A percentile compares a stretch with the other conserved stretches of the same genome.
phyloP scores from a whole-genome alignment of 306 rosid species.

The Dryas octopetala region DNA sequence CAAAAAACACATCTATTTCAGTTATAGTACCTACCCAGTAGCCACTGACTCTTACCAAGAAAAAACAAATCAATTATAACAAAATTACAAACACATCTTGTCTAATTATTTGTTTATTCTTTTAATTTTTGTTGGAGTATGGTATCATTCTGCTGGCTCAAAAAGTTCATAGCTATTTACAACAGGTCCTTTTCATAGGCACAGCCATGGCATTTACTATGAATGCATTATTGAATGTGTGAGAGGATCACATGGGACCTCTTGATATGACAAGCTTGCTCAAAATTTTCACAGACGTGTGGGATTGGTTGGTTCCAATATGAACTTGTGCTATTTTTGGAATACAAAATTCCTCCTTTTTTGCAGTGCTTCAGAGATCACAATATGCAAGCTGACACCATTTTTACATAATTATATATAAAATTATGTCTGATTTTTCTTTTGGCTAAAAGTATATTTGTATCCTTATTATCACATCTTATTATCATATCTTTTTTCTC shows the following conservation, averaged over 20 bases:
- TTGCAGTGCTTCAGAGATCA: background rate
- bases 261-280: background rate
- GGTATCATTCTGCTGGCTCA: too few relatives aligned
- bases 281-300: background rate
- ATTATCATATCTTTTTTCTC: background rate
- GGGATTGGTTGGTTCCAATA: background rate
- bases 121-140: too few relatives aligned
- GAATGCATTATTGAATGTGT: background rate
- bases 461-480: background rate
- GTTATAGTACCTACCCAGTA: background rate
- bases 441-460: background rate
- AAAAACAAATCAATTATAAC: background rate
- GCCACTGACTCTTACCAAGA: background rate
- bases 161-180: too few relatives aligned
- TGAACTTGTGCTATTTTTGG: background rate
- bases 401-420: background rate
- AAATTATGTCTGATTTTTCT: background rate
- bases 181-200: background rate
- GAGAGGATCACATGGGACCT: background rate
- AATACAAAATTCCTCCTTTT: background rate
- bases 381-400: background rate
- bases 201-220: background rate
- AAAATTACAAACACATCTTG: background rate
- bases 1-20: constrained; percentile 21
- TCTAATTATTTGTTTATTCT: background rate